phyloP scores from a whole-genome alignment of 345 rosid species.

The Pistacia vera region DNA sequence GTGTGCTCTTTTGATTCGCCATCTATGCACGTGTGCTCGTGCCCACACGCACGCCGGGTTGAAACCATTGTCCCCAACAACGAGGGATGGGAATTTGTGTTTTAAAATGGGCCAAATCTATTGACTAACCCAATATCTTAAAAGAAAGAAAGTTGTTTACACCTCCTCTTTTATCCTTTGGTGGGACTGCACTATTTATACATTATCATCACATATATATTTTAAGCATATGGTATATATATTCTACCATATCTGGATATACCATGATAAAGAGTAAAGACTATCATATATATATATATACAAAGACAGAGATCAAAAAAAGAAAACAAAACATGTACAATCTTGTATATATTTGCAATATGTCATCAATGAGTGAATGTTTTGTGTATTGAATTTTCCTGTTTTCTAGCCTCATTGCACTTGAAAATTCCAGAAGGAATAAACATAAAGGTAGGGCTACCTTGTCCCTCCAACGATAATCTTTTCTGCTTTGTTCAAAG shows the following conservation, averaged over 20 bases:
- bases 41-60: constrained; percentile 16
- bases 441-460: neutral
- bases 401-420: neutral
- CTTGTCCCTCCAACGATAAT: neutral
- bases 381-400: neutral
- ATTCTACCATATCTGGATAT: too few species aligned
- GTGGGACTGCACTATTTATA: constrained; percentile 19
- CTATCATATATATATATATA: too few species aligned
- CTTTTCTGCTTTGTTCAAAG: neutral
- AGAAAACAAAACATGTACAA: neutral
- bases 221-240: too few species aligned
- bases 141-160: constrained; percentile 9
- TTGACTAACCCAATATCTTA: constrained; percentile 19
- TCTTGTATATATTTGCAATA: neutral
- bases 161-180: neutral
- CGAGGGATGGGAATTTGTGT: constrained; percentile 22
- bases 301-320: too few species aligned
- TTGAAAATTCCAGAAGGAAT: neutral
- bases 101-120: constrained; percentile 14
- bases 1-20: neutral
- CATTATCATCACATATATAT: too few species aligned
- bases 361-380: neutral
- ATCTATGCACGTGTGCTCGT: constrained; percentile 15
- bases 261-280: too few species aligned
- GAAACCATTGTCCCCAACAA: neutral